Base-by-base conservation (phyloP, 495 filamentous ascomycete species). In the Schizothecium vesticola region DNA sequence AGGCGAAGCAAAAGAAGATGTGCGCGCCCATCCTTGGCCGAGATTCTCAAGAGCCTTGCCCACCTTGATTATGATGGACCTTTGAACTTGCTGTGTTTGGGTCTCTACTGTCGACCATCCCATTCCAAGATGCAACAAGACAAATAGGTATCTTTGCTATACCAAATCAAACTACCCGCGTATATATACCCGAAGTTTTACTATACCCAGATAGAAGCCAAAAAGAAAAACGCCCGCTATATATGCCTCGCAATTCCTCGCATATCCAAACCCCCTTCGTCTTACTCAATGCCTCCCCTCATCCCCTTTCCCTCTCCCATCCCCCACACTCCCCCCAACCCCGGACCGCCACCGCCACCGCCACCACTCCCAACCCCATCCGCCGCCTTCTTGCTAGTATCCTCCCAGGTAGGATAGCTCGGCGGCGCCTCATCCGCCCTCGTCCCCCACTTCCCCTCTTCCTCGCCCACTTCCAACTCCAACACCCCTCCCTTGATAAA, bases 361-460 rank as follows among this genome's bases (percentile, higher is more conserved):
- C 43, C 61, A 10, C 21, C 31, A 29, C 21, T 63, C 29, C 28
- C 28, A 21, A 22, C 61, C 61, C 21, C 29, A 55, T 56, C 19
- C 57, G 51, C 21, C 16, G 13, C 59, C 2, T n/a, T 57, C 57
- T 43, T 43, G 7, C 29, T 29, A 56, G 25, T 33, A 33, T 59
- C 61, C 6, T 57, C 36, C 24, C 65, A 66, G 10, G 71, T 66
- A 22, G 69, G 67, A 72, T 76, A 75, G 73, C 86, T 88, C 13
- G 90, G 90, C 65, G 91, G 90, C 65, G 90, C 70, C 78, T 92
- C 89, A 62, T 80, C 84, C n/a, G 82, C 78, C 23, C 65, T 74
- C 9, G 86, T 90, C 7, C 90, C 91, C 91, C 90, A 92, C 0
- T 56, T 71, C 67, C 86, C 86, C 76, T 92, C 90, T 55, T 78